These are phyloP conservation scores for Trichosporon faecale DNA, from an alignment of 1,284 basidiomycete species.

Conservation along the genomic window DNA sequence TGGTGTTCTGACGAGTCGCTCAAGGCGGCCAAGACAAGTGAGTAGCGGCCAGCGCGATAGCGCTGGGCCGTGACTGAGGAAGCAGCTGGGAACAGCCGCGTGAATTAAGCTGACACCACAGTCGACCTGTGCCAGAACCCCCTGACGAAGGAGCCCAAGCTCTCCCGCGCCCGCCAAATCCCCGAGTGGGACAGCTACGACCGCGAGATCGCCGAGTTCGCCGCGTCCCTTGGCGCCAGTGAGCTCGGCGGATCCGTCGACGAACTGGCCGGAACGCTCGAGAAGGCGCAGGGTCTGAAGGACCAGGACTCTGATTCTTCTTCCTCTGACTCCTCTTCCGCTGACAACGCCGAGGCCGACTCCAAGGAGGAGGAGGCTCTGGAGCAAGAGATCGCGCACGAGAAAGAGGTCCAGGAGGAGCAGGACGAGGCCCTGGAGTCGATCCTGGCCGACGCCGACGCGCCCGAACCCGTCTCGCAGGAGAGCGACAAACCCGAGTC, in stretches of 20 bases:
- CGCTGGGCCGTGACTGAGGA: too few relatives aligned
- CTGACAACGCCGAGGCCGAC: not conserved
- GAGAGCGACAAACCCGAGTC: not conserved
- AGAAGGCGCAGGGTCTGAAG: not conserved
- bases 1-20: conserved; percentile 56
- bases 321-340: not conserved
- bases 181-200: conserved; percentile 98
- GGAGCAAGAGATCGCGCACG: conserved; percentile 9
- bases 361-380: not conserved
- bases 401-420: not conserved
- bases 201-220: conserved; percentile 58
- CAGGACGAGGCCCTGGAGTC: not conserved
- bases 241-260: conserved; percentile 69
- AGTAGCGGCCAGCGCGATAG: conserved; percentile 9
- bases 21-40: conserved; percentile 55
- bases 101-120: conserved; percentile 56
- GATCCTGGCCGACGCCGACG: not conserved
- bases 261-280: conserved; percentile 56
- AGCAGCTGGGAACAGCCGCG: too few relatives aligned
- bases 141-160: conserved; percentile 94
- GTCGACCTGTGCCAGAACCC: conserved; percentile 92
- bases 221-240: conserved; percentile 56
- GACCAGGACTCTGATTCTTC: not conserved
- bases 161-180: conserved; percentile 85
- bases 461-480: not conserved